Evolutionary conservation across 768 basidiomycete species (phyloP).

Genomic region (Suillus hirtellus): DNA sequence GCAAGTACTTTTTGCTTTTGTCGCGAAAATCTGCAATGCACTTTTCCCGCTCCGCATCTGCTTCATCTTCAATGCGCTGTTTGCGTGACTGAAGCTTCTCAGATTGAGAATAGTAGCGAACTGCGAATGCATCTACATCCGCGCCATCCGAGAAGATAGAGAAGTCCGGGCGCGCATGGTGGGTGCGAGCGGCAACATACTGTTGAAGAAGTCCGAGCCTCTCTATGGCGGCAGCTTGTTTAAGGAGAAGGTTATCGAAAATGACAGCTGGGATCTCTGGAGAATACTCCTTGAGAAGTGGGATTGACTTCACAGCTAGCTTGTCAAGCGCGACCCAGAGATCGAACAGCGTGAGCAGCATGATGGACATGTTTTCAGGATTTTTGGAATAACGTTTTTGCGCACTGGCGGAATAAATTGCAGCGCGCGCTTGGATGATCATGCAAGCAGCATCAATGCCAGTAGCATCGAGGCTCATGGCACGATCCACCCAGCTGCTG

Average conservation of each 20-base stretch:
- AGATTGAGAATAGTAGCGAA: slow-evolving; percentile 33
- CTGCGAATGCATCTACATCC: slow-evolving; percentile 27
- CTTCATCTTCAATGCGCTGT: slow-evolving; percentile 29
- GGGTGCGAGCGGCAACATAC: slow-evolving; percentile 35
- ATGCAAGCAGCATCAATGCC: slow-evolving; percentile 25
- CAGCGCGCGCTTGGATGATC: slow-evolving; percentile 28
- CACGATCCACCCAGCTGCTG: slow-evolving; percentile 32
- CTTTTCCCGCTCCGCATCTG: slow-evolving; percentile 16
- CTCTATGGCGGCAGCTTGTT: slow-evolving; percentile 26
- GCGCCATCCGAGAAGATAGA: slow-evolving; percentile 31
- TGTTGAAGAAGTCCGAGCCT: slow-evolving; percentile 28
- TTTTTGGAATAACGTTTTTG: slow-evolving; percentile 30
- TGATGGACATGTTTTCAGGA: slow-evolving; percentile 38
- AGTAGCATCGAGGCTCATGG: slow-evolving; percentile 17
- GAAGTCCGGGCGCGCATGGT: slow-evolving; percentile 10
- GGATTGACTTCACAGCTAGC: slow-evolving; percentile 31
- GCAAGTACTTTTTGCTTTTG: slow-evolving; percentile 20
- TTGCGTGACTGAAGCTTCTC: slow-evolving; percentile 23
- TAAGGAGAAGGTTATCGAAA: slow-evolving; percentile 45
- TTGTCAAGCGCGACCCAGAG: slow-evolving; percentile 53
- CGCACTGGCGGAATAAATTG: slow-evolving; percentile 29
- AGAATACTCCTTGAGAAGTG: slow-evolving; percentile 44
- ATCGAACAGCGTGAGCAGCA: slow-evolving; percentile 46
- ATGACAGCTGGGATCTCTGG: slow-evolving; percentile 43
- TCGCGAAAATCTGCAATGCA: slow-evolving; percentile 30